Evolutionary conservation across 139 green algal genomes (phyloP).

Genomic region (Tetraselmis striata): DNA sequence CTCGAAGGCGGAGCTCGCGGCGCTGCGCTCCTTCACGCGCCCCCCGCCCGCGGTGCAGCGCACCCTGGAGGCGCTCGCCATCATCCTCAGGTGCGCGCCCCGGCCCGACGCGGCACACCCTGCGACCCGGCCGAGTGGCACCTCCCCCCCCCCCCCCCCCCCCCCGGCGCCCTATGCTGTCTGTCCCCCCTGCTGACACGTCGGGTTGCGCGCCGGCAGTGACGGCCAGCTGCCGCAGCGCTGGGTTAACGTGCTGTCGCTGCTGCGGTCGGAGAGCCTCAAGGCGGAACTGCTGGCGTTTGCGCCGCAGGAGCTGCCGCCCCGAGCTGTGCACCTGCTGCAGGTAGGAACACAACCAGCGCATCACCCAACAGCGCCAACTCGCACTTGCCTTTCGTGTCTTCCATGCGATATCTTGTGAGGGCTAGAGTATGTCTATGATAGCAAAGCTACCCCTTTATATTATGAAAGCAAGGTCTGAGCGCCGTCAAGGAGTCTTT

Average conservation of each 20-base stretch:
- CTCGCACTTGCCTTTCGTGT: too few species aligned
- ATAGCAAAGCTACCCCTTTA: too few species aligned
- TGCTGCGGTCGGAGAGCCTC: neutral
- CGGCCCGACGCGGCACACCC: neutral
- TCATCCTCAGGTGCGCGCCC: neutral
- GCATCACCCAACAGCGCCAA: too few species aligned
- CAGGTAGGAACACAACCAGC: too few species aligned
- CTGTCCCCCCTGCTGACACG: neutral
- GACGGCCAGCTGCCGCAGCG: neutral
- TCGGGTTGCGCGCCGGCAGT: neutral
- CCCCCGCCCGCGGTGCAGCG: neutral
- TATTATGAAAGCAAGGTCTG: too few species aligned
- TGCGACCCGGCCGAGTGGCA: too few species aligned
- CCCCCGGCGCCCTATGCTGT: neutral
- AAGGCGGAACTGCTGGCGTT: neutral
- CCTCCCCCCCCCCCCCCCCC: neutral
- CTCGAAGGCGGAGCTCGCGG: neutral
- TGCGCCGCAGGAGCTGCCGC: neutral
- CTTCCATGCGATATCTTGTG: too few species aligned
- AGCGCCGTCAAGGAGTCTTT: too few species aligned
- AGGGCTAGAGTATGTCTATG: too few species aligned
- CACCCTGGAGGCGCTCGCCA: neutral
- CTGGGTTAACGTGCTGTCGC: neutral
- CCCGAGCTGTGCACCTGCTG: neutral
- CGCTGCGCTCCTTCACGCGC: neutral